Base-by-base conservation (phyloP, 768 basidiomycete genomes). In the Lactifluus subvellereus region DNA sequence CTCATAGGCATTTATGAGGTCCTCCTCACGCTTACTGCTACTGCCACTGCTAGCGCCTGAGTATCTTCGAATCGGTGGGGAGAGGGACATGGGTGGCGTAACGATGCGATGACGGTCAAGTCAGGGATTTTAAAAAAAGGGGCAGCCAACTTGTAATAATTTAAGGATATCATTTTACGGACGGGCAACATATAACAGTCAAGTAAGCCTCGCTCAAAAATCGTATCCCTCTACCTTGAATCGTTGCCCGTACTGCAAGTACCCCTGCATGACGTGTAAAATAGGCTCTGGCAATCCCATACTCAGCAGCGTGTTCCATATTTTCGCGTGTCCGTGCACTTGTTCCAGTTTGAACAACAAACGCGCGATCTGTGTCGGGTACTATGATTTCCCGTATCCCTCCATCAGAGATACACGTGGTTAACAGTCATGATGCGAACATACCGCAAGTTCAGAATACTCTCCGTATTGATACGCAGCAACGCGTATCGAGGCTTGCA, bases 331-430 rank as follows among this genome's bases (percentile, higher is more conserved):
- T 0, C 97, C 97, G 67, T 98, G 94, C 43, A 90, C 84, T 73
- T 88, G 88, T 6, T 94, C 93, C 6, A 99, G 82, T 74, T 95
- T 96, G 84, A 91, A 98, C 69, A 98, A 86, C 62, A 88, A 84
- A 38, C 88, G 85, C 0, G 94, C 92, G 51, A 98, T 92, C 69
- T 88, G 83, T 6, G 93, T 94, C 10, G 95, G 95, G 72, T 90
- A 97, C 87, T 94, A 66, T 42, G 13, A 51, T 50, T 48, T 65
- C 68, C 67, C 32, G 30, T 65, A 70, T 40, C 59, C 32, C 14
- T 27, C 30, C 48, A 47, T 54, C 1, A 59, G 50, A 42, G 20
- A 40, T n/a, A 33, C 16, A 43, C 33, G 63, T 49, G 57, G 11
- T 18, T 6, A 42, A 60, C 45, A 35, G 20, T 47, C 27, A 62